Evolutionary conservation across 805 yeast species (phyloP), one percentile per base, ranked within the genome.

Genomic region (Kockiozyma suomiensis): DNA sequence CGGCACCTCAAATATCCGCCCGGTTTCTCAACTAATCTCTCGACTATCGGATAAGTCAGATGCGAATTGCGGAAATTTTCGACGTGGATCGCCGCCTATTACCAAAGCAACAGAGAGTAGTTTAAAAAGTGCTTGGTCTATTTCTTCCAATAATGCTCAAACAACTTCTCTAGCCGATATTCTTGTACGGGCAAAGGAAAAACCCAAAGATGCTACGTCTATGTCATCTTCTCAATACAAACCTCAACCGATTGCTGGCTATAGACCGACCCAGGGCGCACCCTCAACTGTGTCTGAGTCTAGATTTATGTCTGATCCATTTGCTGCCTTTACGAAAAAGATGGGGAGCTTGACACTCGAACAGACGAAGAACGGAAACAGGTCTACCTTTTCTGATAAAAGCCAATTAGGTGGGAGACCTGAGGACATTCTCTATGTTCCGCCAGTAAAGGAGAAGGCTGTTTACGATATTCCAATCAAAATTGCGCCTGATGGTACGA

Each of bases 261-360:
- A 49, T 23, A 26, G 53, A 15, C 53, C 43, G 5, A 8, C 28
- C 4, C 30, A n/a, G 13, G 43, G 43, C 13, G 53, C 53, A 12
- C 53, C 53, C 12, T 49, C 53, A 12, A 49, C 53, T 4, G 37
- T 8, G 32, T 49, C 53, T 3, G 53, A 49, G n/a, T 49, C 53
- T 37, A 30, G 53, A 35, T 49, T 49, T 19, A 19, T 30, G 23
- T 12, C 53, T 12, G 53, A 52, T 52, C 56, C 56, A 10, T 52
- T 43, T 42, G 43, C 48, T 7, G 35, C 49, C 4, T 52, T 52
- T 30, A 42, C 56, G 13, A 19, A 42, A 35, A 41, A 23, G 26
- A 42, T 52, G 50, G 25, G 17, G 7, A 56, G 19, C 12, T 7
- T 38, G 49, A 38, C 51, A 17, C 38, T 47, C 3, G 25, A 37